phyloP scores from a whole-genome alignment of 768 basidiomycete species.

The Lactifluus pinguis region DNA sequence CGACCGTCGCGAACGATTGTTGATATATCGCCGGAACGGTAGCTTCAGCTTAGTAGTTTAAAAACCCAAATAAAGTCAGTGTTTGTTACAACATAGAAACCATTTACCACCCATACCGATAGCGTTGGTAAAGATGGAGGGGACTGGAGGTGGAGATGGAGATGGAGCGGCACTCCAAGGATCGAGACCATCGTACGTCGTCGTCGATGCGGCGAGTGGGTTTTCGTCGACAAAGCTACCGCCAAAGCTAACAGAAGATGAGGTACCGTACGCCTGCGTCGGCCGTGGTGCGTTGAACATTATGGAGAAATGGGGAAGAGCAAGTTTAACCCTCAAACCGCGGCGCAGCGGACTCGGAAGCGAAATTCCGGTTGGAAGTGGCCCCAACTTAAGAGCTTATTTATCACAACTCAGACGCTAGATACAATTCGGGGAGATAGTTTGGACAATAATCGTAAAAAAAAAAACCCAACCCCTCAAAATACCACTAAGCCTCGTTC shows the following conservation, averaged over 20 bases:
- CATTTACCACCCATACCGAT: no score
- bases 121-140: conserved; percentile 32
- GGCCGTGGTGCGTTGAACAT: conserved; percentile 87
- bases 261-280: conserved; percentile 54
- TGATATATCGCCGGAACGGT: conserved; percentile 73
- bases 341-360: background rate
- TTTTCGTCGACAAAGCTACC: conserved; percentile 71
- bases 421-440: background rate
- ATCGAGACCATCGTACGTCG: conserved; percentile 64
- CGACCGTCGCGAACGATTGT: conserved; percentile 62
- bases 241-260: conserved; percentile 50
- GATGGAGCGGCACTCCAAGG: conserved; percentile 69
- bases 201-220: conserved; percentile 58
- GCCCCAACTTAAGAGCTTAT: background rate
- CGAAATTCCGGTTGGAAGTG: background rate
- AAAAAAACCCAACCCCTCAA: background rate
- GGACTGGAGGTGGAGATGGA: conserved; percentile 52
- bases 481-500: no score
- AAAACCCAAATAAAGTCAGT: no score
- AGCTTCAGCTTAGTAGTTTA: conserved; percentile 49
- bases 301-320: conserved; percentile 16
- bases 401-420: background rate
- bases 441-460: background rate
- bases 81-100: no score
- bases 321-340: background rate